phyloP scores from a whole-genome alignment of 2,329 filamentous ascomycete genomes.

The Aspergillus pseudoglaucus region DNA sequence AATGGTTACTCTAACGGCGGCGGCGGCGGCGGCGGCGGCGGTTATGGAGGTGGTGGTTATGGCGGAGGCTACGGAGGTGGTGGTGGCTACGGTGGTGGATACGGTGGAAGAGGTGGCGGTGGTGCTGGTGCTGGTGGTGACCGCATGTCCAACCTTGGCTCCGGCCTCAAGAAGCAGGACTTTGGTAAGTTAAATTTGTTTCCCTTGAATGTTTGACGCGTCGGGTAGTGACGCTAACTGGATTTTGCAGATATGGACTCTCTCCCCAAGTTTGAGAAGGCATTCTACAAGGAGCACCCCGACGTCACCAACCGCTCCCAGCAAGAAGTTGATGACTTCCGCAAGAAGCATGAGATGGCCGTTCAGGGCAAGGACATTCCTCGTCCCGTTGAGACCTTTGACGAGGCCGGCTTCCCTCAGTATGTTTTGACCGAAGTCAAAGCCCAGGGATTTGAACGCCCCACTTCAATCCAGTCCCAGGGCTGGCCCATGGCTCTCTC shows the following conservation, averaged over 20 bases:
- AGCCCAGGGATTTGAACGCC: slow-evolving; percentile 88
- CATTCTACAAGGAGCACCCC: slow-evolving; percentile 95
- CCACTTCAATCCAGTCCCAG: slow-evolving; percentile 95
- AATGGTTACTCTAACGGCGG: slow-evolving; percentile 42
- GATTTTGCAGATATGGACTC: slow-evolving; percentile 58
- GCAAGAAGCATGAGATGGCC: slow-evolving; percentile 75
- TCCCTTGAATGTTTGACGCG: slow-evolving; percentile 1
- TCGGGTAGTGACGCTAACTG: slow-evolving; percentile 16
- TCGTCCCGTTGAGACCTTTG: slow-evolving; percentile 92
- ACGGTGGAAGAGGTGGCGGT: slow-evolving; percentile 35
- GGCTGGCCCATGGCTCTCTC: slow-evolving; percentile 99
- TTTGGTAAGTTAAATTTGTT: slow-evolving; percentile 63
- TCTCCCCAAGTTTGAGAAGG: slow-evolving; percentile 96
- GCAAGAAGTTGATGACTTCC: slow-evolving; percentile 81
- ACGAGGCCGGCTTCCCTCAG: slow-evolving; percentile 91
- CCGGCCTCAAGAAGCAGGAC: slow-evolving; percentile 76
- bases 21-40: slow-evolving; percentile 25
- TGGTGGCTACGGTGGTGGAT: slow-evolving; percentile 21
- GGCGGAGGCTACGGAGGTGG: slow-evolving; percentile 12
- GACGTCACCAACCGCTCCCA: slow-evolving; percentile 67
- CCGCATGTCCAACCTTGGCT: slow-evolving; percentile 86
- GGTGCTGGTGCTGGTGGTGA: slow-evolving; percentile 68
- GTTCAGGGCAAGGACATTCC: slow-evolving; percentile 75
- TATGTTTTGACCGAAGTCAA: slow-evolving; percentile 99
- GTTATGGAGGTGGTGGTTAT: slow-evolving; percentile 24